Evolutionary conservation across 164 flowering plant species (phyloP).

Genomic region (Chimonanthus praecox): DNA sequence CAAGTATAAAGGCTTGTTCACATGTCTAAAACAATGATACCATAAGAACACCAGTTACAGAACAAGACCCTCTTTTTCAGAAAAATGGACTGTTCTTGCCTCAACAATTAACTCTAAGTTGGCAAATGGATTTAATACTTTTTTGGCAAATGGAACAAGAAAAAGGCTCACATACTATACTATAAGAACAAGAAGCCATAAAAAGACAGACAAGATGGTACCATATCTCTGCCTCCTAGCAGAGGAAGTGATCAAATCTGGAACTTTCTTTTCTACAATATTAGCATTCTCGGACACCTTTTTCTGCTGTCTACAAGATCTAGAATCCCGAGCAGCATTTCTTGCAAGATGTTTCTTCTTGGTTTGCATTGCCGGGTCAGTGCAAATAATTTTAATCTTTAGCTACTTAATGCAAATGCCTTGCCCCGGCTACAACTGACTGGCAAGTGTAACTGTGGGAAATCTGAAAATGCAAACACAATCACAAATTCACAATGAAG

Average conservation of each 20-base stretch:
- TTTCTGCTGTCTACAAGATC: conserved; percentile 49
- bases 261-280: conserved; percentile 43
- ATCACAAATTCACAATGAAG: no score
- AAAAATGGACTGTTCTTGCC: no score
- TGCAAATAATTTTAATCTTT: background rate
- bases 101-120: no score
- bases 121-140: no score
- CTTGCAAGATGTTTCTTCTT: conserved; percentile 52
- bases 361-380: conserved; percentile 47
- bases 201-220: conserved; percentile 15
- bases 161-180: background rate
- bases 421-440: no score
- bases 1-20: no score
- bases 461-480: no score
- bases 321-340: conserved; percentile 48
- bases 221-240: conserved; percentile 56
- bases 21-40: no score
- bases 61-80: no score
- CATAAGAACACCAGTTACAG: no score
- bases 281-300: conserved; percentile 45
- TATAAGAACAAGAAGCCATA: background rate
- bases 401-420: background rate
- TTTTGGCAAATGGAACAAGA: no score
- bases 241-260: conserved; percentile 75
- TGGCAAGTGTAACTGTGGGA: no score